Conservation (phyloP, 805 yeast species). For the Ogataea dorogensis region DNA sequence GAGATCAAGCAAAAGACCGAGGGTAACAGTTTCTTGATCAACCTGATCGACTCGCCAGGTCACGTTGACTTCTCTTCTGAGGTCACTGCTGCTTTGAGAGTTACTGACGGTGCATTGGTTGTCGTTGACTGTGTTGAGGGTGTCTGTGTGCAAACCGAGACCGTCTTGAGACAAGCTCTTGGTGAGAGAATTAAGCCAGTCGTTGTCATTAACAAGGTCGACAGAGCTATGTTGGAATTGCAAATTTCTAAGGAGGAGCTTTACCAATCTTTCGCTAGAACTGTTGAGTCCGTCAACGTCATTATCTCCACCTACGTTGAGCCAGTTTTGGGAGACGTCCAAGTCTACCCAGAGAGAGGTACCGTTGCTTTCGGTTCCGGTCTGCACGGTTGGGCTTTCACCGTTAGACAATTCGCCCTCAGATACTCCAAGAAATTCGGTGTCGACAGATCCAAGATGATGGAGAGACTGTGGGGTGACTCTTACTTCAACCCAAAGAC, state of each 20-base stretch:
- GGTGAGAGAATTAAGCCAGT: slow-evolving; percentile 99
- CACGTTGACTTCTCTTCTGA: slow-evolving; percentile 99
- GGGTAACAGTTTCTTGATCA: slow-evolving; percentile 93
- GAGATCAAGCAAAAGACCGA: slow-evolving; percentile 89
- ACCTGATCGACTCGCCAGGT: slow-evolving; percentile 99
- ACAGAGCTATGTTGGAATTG: slow-evolving; percentile 98
- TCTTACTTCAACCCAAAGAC: slow-evolving; percentile 99
- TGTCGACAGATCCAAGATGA: slow-evolving; percentile 97
- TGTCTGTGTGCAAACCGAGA: slow-evolving; percentile 99
- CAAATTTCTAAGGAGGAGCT: slow-evolving; percentile 99
- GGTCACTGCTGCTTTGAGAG: slow-evolving; percentile 99
- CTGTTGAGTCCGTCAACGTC: slow-evolving; percentile 99
- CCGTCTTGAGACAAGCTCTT: slow-evolving; percentile 97
- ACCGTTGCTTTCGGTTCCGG: slow-evolving; percentile 99
- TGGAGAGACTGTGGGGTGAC: slow-evolving; percentile 99
- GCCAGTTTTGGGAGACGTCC: slow-evolving; percentile 87
- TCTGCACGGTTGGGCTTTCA: slow-evolving; percentile 99
- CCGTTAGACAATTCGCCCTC: slow-evolving; percentile 96
- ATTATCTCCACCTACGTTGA: slow-evolving; percentile 95
- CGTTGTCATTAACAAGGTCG: slow-evolving; percentile 97
- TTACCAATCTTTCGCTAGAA: slow-evolving; percentile 97
- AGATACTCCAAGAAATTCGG: slow-evolving; percentile 99
- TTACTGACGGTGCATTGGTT: slow-evolving; percentile 99
- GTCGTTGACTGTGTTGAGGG: slow-evolving; percentile 99
- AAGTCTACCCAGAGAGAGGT: slow-evolving; percentile 98